Conservation (phyloP, 2,329 filamentous ascomycete genomes). For the Cryphonectria japonica region DNA sequence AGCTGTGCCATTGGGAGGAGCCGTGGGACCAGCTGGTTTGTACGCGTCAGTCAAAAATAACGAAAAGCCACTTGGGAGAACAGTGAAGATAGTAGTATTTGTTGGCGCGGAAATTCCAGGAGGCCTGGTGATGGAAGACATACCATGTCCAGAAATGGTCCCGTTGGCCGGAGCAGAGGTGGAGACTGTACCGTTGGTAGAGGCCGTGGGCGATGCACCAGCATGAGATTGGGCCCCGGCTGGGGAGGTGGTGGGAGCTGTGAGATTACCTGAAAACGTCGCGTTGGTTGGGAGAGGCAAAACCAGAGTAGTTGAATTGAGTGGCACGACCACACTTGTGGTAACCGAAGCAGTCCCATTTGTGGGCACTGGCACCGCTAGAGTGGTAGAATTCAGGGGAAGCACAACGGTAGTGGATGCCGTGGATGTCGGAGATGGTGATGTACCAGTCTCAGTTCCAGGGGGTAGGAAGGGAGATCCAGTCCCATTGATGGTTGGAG, state of each 20-base stretch:
- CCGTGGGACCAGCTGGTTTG: slow-evolving; percentile 18
- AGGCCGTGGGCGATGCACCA: slow-evolving; percentile 17
- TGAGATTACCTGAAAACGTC: slow-evolving; percentile 19
- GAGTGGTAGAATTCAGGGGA: slow-evolving; percentile 14
- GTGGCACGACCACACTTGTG: slow-evolving; percentile 11
- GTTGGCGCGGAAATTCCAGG: slow-evolving; percentile 17
- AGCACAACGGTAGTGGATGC: slow-evolving; percentile 11
- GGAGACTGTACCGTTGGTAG: slow-evolving; percentile 18
- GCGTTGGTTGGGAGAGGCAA: slow-evolving; percentile 21
- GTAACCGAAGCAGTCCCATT: slow-evolving; percentile 12
- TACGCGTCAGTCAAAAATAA: slow-evolving; percentile 14
- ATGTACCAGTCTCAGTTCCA: slow-evolving; percentile 15
- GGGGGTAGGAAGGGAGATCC: slow-evolving; percentile 15
- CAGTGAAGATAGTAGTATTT: slow-evolving; percentile 21
- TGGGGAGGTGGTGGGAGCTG: slow-evolving; percentile 6
- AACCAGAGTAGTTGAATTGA: slow-evolving; percentile 10
- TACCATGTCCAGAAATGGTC: slow-evolving; percentile 22
- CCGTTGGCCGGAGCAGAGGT: slow-evolving; percentile 19
- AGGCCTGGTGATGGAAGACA: slow-evolving; percentile 15
- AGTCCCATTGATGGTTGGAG: slow-evolving; percentile 19
- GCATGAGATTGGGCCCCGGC: slow-evolving; percentile 9
- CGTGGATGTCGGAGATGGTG: slow-evolving; percentile 1
- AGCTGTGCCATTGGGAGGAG: slow-evolving; percentile 21
- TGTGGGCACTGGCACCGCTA: neutral
- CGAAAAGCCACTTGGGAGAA: slow-evolving; percentile 12